Evolutionary conservation across 352 stramenopile genomes (phyloP).

Genomic region (Pythium guiyangense): DNA sequence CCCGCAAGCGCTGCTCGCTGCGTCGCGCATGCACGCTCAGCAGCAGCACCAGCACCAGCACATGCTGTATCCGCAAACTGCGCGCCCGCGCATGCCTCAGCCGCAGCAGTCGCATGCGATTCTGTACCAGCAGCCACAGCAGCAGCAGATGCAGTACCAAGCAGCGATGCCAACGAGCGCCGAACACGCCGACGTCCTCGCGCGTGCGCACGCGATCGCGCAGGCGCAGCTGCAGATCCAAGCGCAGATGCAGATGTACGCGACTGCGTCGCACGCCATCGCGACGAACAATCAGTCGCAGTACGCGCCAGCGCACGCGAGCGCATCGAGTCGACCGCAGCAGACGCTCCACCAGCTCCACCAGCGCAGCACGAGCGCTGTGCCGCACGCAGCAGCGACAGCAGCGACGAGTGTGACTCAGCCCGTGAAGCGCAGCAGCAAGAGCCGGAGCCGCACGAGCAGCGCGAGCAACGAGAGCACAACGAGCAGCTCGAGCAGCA

Average conservation of each 20-base stretch:
- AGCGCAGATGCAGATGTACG: constrained; percentile 32
- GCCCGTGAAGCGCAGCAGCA: constrained; percentile 4
- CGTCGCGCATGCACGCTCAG: constrained; percentile 9
- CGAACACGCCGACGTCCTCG: constrained; percentile 17
- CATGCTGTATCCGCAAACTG: not conserved
- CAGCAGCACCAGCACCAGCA: not conserved
- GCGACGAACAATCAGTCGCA: constrained; percentile 8
- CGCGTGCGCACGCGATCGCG: constrained; percentile 23
- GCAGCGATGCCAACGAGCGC: not conserved
- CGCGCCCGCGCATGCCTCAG: not conserved
- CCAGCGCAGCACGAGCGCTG: constrained; percentile 16
- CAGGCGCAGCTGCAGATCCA: constrained; percentile 26
- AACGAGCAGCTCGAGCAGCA: constrained; percentile 10
- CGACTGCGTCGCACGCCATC: constrained; percentile 4
- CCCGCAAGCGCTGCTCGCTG: not conserved
- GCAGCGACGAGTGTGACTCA: not conserved
- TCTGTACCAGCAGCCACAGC: not conserved
- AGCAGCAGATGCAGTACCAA: not conserved
- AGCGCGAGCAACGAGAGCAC: constrained; percentile 6
- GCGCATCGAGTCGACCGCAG: constrained; percentile 7
- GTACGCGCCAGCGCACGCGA: constrained; percentile 12
- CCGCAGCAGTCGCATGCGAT: not conserved
- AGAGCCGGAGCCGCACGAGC: constrained; percentile 9
- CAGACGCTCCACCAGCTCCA: constrained; percentile 21
- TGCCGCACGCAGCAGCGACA: constrained; percentile 1